Conservation (phyloP, 2,329 filamentous ascomycete species). For the Verticillium dahliae region DNA sequence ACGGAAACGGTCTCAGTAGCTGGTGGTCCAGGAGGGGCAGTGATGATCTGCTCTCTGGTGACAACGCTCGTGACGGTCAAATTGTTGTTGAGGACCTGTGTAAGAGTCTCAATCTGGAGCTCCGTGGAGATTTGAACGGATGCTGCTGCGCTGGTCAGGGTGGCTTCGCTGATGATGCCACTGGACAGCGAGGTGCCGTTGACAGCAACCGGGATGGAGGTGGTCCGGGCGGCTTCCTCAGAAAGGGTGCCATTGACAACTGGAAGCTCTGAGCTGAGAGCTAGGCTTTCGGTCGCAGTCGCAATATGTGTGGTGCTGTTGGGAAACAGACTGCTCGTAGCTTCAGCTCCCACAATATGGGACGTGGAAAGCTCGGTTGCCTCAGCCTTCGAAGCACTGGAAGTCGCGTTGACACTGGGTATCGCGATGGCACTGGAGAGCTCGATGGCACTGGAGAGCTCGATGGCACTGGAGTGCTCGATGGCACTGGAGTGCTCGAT, state of each 20-base stretch:
- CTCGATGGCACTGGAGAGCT: not conserved
- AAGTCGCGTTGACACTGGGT: not conserved
- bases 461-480: not conserved
- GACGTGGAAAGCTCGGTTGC: not conserved
- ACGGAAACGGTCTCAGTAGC: slow-evolving; percentile 4
- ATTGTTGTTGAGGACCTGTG: not conserved
- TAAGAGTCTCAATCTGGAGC: not conserved
- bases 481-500: not conserved
- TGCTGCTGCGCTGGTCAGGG: not conserved
- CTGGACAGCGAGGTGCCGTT: not conserved
- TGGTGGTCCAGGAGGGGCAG: not conserved
- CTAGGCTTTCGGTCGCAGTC: slow-evolving; percentile 1
- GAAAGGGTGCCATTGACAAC: not conserved
- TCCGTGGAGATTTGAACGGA: not conserved
- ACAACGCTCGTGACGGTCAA: slow-evolving; percentile 6
- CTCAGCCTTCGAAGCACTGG: not conserved
- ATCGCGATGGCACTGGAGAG: not conserved
- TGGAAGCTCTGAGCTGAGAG: slow-evolving; percentile 2
- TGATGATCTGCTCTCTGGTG: slow-evolving; percentile 7
- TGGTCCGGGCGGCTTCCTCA: not conserved
- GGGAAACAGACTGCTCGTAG: not conserved
- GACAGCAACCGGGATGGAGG: not conserved
- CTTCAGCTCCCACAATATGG: not conserved
- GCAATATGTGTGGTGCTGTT: not conserved
- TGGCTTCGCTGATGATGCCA: slow-evolving; percentile 9